These are phyloP conservation scores for Populus hybrid DNA, from an alignment of 441 rosid genomes.

Conservation along the genomic window DNA sequence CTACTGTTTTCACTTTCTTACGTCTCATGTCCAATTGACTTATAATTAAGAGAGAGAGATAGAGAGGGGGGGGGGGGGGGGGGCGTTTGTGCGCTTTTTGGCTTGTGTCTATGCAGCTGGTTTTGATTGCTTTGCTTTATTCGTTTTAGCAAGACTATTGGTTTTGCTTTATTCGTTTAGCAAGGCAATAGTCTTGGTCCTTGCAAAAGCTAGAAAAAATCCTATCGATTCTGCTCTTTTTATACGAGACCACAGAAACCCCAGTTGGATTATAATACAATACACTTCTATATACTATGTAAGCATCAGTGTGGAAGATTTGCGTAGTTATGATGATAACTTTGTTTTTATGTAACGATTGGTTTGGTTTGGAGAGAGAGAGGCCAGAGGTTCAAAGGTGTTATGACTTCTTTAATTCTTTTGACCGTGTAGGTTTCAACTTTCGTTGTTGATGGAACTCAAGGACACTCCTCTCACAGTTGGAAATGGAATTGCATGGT, in stretches of 20 bases:
- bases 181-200: slow-evolving; percentile 32
- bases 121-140: slow-evolving; percentile 33
- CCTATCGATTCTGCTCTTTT: slow-evolving; percentile 27
- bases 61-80: background rate
- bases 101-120: slow-evolving; percentile 18
- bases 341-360: background rate
- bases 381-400: slow-evolving; percentile 16
- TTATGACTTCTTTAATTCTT: slow-evolving; percentile 12
- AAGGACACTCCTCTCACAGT: slow-evolving; percentile 11
- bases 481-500: slow-evolving; percentile 36
- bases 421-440: slow-evolving; percentile 18
- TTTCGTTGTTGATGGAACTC: slow-evolving; percentile 12
- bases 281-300: background rate
- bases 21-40: slow-evolving; percentile 18
- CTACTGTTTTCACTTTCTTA: slow-evolving; percentile 15
- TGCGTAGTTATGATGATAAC: background rate
- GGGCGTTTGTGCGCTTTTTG: slow-evolving; percentile 15
- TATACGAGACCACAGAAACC: slow-evolving; percentile 5
- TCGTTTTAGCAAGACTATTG: slow-evolving; percentile 29
- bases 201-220: slow-evolving; percentile 33
- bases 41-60: slow-evolving; percentile 10
- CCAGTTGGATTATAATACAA: slow-evolving; percentile 4
- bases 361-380: background rate
- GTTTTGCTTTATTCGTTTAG: no score
- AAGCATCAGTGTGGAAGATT: background rate